These are phyloP conservation scores for Fusarium nelsonii DNA, from an alignment of 2,329 filamentous ascomycete genomes.

Conservation along the genomic window DNA sequence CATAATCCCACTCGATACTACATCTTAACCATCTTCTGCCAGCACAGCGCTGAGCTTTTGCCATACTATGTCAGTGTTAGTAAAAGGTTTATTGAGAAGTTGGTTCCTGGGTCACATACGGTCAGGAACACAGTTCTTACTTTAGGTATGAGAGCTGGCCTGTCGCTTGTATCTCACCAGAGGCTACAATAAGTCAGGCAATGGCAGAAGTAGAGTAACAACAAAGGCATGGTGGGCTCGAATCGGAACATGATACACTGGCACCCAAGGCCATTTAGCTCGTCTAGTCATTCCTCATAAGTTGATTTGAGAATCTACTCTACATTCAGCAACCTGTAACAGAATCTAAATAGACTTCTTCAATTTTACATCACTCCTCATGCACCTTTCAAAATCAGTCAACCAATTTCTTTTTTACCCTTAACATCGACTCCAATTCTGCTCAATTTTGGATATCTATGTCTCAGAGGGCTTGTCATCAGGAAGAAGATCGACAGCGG, in stretches of 20 bases:
- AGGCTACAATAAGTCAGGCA: not conserved
- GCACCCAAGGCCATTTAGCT: constrained; percentile 26
- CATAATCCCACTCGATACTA: not conserved
- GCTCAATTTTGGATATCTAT: constrained; percentile 8
- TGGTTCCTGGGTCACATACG: not conserved
- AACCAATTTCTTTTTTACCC: not conserved
- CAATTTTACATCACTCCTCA: constrained; percentile 18
- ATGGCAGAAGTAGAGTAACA: not conserved
- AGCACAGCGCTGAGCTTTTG: not conserved
- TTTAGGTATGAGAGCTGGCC: not conserved
- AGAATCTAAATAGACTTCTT: constrained; percentile 25
- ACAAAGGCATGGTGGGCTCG: not conserved
- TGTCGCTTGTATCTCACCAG: not conserved
- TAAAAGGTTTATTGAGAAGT: not conserved
- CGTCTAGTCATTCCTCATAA: constrained; percentile 40
- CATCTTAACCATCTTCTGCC: not conserved
- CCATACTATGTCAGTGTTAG: not conserved
- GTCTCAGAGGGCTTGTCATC: constrained; percentile 38
- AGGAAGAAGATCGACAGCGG: constrained; percentile 37
- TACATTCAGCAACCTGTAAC: constrained; percentile 30
- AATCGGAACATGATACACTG: constrained; percentile 20
- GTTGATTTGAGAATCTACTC: constrained; percentile 44
- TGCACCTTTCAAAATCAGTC: constrained; percentile 18
- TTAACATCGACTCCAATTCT: constrained; percentile 8
- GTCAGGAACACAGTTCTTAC: not conserved